Base-by-base conservation (phyloP, 2,329 filamentous ascomycete species). In the Diaporthe batatas region DNA sequence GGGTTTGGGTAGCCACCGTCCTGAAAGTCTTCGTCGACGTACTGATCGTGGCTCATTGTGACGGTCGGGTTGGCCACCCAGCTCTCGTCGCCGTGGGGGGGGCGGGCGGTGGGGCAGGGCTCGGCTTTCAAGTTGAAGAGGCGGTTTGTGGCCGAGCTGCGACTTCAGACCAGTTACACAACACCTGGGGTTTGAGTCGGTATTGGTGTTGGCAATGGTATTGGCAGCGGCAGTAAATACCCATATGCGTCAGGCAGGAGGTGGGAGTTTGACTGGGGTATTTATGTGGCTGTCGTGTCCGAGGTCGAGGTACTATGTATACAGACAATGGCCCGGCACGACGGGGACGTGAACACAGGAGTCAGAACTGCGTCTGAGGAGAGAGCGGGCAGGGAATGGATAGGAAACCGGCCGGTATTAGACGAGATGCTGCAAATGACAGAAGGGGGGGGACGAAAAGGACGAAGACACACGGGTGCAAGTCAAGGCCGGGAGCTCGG, bases 11-110 rank as follows among this genome's bases (percentile, higher is more conserved):
- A 70, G 6, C 49, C 68, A 21, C 62, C 44, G 44, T 65, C 62
- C 62, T 65, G 62, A 29, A 49, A 62, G n/a, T 62, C 68, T 29
- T 70, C 32, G 18, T 72, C 64, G 23, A 58, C 70, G 62, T 72
- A 67, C 59, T 58, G 70, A 42, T 67, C 70, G 64, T 72, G 72
- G 47, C 72, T 64, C 53, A 70, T 70, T 16, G 44, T 70, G 44
- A 70, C 55, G 34, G 44, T 70, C 39, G 11, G 54, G 21, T 16
- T 55, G 36, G 65, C 44, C 44, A 23, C 49, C 29, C 32, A 36
- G 29, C 29, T 65, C 44, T 65, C 4, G 21, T 25, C 59, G 44
- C 36, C 11, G 7, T 1, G 39, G 39, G 39, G 14, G 42, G 42
- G 42, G 42, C 0, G 62, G 44, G 34, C 29, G 5, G 29, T 29